Percentiles rank a stretch among this genome's conserved stretches.
phyloP scores from a whole-genome alignment of 306 rosid species.

The Citrullus colocynthis region DNA sequence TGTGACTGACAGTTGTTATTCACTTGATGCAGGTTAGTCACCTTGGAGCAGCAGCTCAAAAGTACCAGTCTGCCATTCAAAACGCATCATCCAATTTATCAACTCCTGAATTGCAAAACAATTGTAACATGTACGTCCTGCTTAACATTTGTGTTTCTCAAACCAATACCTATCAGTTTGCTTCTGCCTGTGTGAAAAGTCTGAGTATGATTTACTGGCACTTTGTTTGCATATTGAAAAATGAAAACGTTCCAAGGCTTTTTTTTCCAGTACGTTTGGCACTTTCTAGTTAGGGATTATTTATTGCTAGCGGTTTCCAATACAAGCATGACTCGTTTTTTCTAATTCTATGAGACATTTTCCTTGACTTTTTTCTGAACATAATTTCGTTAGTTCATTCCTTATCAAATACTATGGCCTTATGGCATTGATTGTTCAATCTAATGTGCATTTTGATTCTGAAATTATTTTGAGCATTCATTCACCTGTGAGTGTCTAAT shows the following conservation, averaged over 20 bases:
- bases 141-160: not conserved
- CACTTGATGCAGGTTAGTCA: conserved; percentile 64
- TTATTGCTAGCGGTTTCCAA: not conserved
- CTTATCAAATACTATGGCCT: not conserved
- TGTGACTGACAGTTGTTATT: not conserved
- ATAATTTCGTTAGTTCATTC: not conserved
- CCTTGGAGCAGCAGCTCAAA: conserved; percentile 91
- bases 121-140: conserved; percentile 79
- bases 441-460: not conserved
- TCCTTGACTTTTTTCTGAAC: not conserved
- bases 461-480: not conserved
- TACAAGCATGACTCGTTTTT: not conserved
- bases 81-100: conserved; percentile 77
- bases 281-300: not conserved
- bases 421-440: not conserved
- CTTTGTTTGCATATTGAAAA: not conserved
- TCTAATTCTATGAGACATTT: not conserved
- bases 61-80: conserved; percentile 87
- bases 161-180: not conserved
- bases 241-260: not conserved
- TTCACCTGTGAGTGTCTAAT: not conserved
- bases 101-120: conserved; percentile 80
- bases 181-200: not conserved
- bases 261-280: not conserved
- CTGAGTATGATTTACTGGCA: not conserved